Evolutionary conservation across 441 rosid species (phyloP).

Genomic region (Syzygium syzygioides): DNA sequence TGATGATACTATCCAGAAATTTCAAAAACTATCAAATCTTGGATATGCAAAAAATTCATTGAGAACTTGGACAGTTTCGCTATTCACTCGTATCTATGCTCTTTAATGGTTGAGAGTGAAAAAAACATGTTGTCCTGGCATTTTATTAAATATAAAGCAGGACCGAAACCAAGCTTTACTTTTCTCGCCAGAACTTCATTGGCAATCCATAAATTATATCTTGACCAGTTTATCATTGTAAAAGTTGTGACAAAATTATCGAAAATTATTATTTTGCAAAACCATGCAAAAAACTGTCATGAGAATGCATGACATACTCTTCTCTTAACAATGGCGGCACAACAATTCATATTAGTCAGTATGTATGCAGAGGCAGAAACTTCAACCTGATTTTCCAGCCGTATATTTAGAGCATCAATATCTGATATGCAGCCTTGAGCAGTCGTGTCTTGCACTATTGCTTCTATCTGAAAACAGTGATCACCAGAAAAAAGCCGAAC

Average conservation of each 20-base stretch:
- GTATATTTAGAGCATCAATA: constrained; percentile 63
- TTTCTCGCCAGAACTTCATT: neutral
- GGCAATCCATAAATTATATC: neutral
- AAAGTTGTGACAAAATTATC: neutral
- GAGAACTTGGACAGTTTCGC: neutral
- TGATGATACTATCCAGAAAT: neutral
- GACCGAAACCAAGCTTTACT: neutral
- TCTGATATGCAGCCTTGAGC: constrained; percentile 69
- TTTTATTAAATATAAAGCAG: neutral
- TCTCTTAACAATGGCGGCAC: neutral
- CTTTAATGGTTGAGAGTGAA: neutral
- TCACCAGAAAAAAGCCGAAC: neutral
- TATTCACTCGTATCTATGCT: neutral
- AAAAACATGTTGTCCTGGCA: neutral
- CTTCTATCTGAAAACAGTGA: constrained; percentile 50
- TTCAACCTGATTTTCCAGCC: constrained; percentile 68
- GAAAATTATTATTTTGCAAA: neutral
- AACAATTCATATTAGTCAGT: neutral
- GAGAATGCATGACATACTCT: neutral
- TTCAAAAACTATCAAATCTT: neutral
- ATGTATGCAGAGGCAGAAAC: neutral
- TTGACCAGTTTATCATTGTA: neutral
- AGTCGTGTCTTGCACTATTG: constrained; percentile 57
- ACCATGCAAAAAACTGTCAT: neutral
- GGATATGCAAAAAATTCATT: neutral